These are phyloP conservation scores for Cutaneotrichosporon arboriforme DNA, from an alignment of 1,284 basidiomycete genomes.

Conservation along the genomic window DNA sequence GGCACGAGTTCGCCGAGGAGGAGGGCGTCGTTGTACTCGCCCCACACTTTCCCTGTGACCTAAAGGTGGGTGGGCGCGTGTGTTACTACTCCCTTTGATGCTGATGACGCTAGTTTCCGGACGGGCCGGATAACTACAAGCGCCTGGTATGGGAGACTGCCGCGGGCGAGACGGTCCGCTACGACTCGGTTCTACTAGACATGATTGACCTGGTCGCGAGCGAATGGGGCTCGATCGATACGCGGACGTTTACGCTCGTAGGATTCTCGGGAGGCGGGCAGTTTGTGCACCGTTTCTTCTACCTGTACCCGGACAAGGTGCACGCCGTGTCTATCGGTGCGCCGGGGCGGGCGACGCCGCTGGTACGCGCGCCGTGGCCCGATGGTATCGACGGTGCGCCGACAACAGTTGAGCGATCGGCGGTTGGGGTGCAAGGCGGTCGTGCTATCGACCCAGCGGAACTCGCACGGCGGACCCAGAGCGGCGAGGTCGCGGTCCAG, in stretches of 20 bases:
- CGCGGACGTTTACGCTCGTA: constrained; percentile 10
- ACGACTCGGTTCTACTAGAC: constrained; percentile 16
- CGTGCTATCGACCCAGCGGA: not conserved
- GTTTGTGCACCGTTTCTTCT: constrained; percentile 24
- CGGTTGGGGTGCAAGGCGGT: not conserved
- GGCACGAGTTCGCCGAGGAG: constrained; percentile 11
- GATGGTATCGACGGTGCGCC: constrained; percentile 9
- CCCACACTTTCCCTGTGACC: constrained; percentile 16
- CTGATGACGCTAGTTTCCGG: constrained; percentile 12
- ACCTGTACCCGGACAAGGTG: constrained; percentile 19
- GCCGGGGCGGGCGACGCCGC: constrained; percentile 18
- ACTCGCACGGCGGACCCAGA: not conserved
- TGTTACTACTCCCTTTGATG: not conserved
- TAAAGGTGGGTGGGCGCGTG: constrained; percentile 9
- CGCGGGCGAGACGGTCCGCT: constrained; percentile 8
- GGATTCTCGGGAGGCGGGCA: constrained; percentile 23
- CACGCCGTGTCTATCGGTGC: constrained; percentile 20
- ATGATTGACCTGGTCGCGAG: constrained; percentile 15
- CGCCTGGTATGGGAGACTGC: constrained; percentile 11
- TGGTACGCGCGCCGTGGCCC: constrained; percentile 14
- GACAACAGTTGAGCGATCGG: not conserved
- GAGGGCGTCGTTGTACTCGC: constrained; percentile 15
- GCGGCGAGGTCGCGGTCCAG: constrained; percentile 5
- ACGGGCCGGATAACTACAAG: constrained; percentile 24
- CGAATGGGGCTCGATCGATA: constrained; percentile 20